Evolutionary conservation across 345 rosid species (phyloP).

Genomic region (Lepidium africanum): DNA sequence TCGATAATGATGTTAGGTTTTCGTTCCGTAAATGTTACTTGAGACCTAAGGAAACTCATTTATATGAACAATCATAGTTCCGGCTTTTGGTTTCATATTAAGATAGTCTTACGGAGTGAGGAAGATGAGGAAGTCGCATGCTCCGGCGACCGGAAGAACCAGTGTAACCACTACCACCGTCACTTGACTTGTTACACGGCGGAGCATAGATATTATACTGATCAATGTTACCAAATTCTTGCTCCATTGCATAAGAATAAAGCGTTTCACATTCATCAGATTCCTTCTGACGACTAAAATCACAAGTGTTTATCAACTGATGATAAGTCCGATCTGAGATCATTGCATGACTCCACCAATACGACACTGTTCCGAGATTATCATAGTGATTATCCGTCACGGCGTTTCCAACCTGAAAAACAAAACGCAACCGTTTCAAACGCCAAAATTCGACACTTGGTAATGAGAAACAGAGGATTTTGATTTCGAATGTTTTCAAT

Average conservation of each 20-base stretch:
- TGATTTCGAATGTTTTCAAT: neutral
- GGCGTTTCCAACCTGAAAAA: constrained; percentile 84
- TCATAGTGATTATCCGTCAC: constrained; percentile 91
- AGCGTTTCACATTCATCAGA: constrained; percentile 85
- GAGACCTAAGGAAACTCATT: no score
- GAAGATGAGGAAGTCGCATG: constrained; percentile 65
- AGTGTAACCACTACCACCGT: constrained; percentile 28
- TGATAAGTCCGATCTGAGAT: constrained; percentile 80
- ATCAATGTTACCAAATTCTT: constrained; percentile 91
- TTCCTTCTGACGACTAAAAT: constrained; percentile 68
- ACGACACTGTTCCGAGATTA: constrained; percentile 90
- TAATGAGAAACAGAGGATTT: neutral
- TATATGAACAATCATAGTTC: no score
- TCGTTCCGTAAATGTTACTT: no score
- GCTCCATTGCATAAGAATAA: constrained; percentile 87
- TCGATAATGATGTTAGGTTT: no score
- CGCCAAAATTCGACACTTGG: neutral
- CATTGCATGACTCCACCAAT: constrained; percentile 99
- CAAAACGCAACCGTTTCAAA: neutral
- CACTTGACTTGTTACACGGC: constrained; percentile 85
- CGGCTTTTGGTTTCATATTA: neutral
- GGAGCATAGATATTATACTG: constrained; percentile 91
- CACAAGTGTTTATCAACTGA: constrained; percentile 76
- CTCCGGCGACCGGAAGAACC: constrained; percentile 32
- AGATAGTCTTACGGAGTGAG: constrained; percentile 30